Base-by-base conservation (phyloP, 2,329 filamentous ascomycete genomes). In the Cladosporium sp. region DNA sequence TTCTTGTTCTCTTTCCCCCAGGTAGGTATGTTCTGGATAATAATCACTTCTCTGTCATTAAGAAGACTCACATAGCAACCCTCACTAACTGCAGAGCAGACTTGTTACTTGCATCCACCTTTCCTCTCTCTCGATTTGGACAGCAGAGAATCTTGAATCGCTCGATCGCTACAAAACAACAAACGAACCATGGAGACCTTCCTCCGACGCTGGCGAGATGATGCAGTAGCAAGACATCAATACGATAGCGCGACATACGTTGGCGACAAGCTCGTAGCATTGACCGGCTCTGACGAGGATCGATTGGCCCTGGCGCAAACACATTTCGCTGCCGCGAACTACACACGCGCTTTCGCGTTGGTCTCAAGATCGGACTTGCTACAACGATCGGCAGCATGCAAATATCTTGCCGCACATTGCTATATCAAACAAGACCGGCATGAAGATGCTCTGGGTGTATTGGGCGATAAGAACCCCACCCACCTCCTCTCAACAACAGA, bases 291-390 rank as follows among this genome's bases (percentile, higher is more conserved):
- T 68, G 90, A 96, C 64, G 85, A 89, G 58, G 93, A 99, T 68
- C 92, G 91, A 36, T 96, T 96, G 66, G 96, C 90, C 86, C 85
- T 99, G 38, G 93, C 93, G n/a, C 92, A 97, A 71, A 89, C 96
- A 32, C 92, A 99, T 70, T 99, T 97, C 72, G 87, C 86, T 45
- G 93, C 89, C 43, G 91, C 89, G 61, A 96, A 97, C 74, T 96
- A 95, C 70, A 93, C 87, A 7, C 87, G 93, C 62, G 91, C 93
- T 2, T 85, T 96, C 62, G 81, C 88, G 19, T 88, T 96, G 58
- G 83, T 99, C 55, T 83, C 85, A 24, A 86, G 89, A 62, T 86
- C 91, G 67, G 88, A 95, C 67, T 81, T 97, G 56, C 81, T 93
- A 60, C 73, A 82, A 39, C 83, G 88, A 61, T 96, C 88, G 62